phyloP scores from a whole-genome alignment of 2,329 filamentous ascomycete species.

The Pseudopyricularia javanii region DNA sequence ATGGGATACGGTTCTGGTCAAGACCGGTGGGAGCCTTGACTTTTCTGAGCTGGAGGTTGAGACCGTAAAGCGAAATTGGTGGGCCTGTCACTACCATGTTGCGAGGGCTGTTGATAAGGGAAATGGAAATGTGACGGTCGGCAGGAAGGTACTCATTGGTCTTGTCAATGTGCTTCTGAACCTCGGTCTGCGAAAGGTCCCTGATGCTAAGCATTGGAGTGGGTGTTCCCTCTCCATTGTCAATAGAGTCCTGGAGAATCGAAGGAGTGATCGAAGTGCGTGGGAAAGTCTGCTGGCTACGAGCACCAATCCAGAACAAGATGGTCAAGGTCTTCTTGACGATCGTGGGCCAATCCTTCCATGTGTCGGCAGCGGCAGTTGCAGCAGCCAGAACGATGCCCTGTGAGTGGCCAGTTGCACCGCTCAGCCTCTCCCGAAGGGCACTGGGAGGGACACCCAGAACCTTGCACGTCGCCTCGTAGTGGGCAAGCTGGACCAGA shows the following conservation, averaged over 20 bases:
- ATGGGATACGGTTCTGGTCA: conserved; percentile 87
- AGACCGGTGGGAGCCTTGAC: conserved; percentile 96
- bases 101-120: conserved; percentile 88
- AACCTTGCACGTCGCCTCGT: conserved; percentile 84
- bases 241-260: conserved; percentile 82
- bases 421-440: conserved; percentile 70
- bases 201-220: conserved; percentile 98
- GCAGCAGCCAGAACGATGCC: conserved; percentile 88
- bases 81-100: conserved; percentile 96
- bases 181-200: conserved; percentile 74
- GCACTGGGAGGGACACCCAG: conserved; percentile 83
- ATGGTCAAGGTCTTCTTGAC: conserved; percentile 74
- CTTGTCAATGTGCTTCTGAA: conserved; percentile 92
- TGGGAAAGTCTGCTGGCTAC: conserved; percentile 95
- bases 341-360: conserved; percentile 81
- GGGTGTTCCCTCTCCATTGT: conserved; percentile 87
- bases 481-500: conserved; percentile 90
- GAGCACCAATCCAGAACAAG: conserved; percentile 96
- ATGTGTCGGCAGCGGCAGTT: conserved; percentile 80
- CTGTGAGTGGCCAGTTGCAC: conserved; percentile 92
- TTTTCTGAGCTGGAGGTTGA: conserved; percentile 90
- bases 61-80: conserved; percentile 88
- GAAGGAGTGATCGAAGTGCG: conserved; percentile 85
- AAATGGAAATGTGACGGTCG: conserved; percentile 89
- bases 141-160: conserved; percentile 93